Percentiles rank a stretch among this genome's conserved stretches.
These are phyloP conservation scores for Cyclotella choctawhatcheeana DNA, from an alignment of 108 stramenopile genomes.

Conservation along the genomic window DNA sequence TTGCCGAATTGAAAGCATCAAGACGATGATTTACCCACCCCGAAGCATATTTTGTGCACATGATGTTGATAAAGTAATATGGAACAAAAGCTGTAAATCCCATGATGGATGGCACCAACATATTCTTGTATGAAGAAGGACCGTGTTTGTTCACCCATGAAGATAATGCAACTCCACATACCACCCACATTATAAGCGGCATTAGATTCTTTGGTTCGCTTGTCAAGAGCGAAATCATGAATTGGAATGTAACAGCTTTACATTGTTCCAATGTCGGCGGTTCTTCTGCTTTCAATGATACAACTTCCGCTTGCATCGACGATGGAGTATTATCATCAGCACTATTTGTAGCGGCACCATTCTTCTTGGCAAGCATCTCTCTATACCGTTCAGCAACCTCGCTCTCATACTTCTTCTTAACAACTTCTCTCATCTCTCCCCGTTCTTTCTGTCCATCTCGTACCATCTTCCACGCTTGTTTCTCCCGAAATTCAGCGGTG, in stretches of 20 bases:
- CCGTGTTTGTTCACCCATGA: constrained; percentile 10
- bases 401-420: constrained; percentile 43
- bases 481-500: constrained; percentile 1
- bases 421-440: constrained; percentile 4
- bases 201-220: neutral
- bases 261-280: neutral
- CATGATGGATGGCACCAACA: constrained; percentile 1
- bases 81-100: constrained; percentile 25
- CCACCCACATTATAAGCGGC: neutral
- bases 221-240: neutral
- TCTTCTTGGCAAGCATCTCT: constrained; percentile 14
- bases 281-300: neutral
- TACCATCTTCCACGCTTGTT: neutral
- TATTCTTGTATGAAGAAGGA: neutral
- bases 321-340: neutral
- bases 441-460: constrained; percentile 18
- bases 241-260: neutral
- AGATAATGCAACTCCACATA: neutral
- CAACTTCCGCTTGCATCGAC: neutral
- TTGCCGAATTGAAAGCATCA: constrained; percentile 54
- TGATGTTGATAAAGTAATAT: constrained; percentile 15
- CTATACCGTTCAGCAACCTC: constrained; percentile 29
- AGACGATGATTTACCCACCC: constrained; percentile 38
- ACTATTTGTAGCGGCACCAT: neutral
- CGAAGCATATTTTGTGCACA: constrained; percentile 8